phyloP scores from a whole-genome alignment of 2,329 filamentous ascomycete genomes.

The Nakataea oryzae region DNA sequence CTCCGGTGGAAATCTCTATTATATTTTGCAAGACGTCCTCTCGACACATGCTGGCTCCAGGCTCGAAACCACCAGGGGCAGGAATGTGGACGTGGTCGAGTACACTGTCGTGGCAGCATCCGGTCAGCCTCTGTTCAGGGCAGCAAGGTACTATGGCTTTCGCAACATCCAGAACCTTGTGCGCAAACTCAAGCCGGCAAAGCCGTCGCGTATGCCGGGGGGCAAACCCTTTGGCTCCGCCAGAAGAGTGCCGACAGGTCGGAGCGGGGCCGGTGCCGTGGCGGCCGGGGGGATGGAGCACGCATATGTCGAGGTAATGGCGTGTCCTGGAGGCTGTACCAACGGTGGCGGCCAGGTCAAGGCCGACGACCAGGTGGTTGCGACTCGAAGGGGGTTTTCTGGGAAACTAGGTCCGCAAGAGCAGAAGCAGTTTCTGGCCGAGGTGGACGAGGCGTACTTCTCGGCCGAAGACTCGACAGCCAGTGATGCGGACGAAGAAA shows the following conservation, averaged over 20 bases:
- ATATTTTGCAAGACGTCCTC: conserved; percentile 68
- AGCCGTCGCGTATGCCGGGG: conserved; percentile 69
- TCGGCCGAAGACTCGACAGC: conserved; percentile 50
- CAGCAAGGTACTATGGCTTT: conserved; percentile 93
- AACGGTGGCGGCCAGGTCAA: conserved; percentile 97
- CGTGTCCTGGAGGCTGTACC: conserved; percentile 95
- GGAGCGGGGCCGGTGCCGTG: conserved; percentile 3
- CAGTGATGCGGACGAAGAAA: conserved; percentile 15
- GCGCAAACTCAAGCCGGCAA: conserved; percentile 75
- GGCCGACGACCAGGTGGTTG: conserved; percentile 62
- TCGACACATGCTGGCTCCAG: conserved; percentile 59
- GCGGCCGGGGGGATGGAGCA: conserved; percentile 51
- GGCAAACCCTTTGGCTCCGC: conserved; percentile 50
- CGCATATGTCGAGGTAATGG: conserved; percentile 97
- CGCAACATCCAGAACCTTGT: conserved; percentile 97
- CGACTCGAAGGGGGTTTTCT: conserved; percentile 33
- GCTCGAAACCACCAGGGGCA: conserved; percentile 62
- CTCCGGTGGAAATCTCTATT: conserved; percentile 81
- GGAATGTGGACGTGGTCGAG: conserved; percentile 86
- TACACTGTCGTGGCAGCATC: conserved; percentile 55
- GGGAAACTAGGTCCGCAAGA: conserved; percentile 60
- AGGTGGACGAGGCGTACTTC: conserved; percentile 84
- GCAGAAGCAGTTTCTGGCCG: conserved; percentile 76
- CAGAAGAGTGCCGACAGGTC: conserved; percentile 23
- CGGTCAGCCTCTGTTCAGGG: conserved; percentile 57